Evolutionary conservation across 352 stramenopile species (phyloP).

Genomic region (Phytophthora sp.): DNA sequence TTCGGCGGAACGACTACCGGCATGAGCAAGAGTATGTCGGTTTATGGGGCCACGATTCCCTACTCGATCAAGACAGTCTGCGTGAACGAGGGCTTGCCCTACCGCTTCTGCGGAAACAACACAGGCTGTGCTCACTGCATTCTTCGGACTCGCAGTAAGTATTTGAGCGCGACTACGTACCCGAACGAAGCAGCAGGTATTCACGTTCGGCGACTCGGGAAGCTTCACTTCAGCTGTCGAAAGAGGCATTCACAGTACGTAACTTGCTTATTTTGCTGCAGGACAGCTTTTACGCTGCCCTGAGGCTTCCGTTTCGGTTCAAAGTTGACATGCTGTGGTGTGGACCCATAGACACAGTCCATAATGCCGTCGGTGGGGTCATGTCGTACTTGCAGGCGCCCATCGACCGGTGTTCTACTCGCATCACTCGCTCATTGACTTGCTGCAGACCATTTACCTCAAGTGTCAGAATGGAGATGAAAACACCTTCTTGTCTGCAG

Average conservation of each 20-base stretch:
- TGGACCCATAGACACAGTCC: conserved; percentile 57
- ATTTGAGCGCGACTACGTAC: conserved; percentile 21
- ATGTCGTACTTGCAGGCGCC: conserved; percentile 56
- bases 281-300: too few species aligned
- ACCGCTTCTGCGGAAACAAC: conserved; percentile 50
- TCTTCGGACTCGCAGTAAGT: conserved; percentile 16
- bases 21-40: conserved; percentile 7
- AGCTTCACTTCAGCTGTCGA: conserved; percentile 44
- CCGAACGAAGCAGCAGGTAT: conserved; percentile 48
- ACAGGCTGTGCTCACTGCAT: conserved; percentile 44
- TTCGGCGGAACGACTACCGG: conserved; percentile 35
- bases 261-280: not conserved
- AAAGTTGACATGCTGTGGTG: too few species aligned
- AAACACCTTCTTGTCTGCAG: conserved; percentile 13
- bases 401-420: conserved; percentile 59
- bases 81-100: conserved; percentile 31
- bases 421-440: conserved; percentile 52
- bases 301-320: too few species aligned
- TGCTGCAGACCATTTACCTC: conserved; percentile 59
- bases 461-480: conserved; percentile 52
- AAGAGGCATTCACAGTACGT: conserved; percentile 50
- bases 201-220: conserved; percentile 27
- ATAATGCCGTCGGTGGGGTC: conserved; percentile 38
- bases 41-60: conserved; percentile 35
- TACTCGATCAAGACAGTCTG: conserved; percentile 33